phyloP scores from a whole-genome alignment of 345 rosid species.

The Eucalyptus marginata region DNA sequence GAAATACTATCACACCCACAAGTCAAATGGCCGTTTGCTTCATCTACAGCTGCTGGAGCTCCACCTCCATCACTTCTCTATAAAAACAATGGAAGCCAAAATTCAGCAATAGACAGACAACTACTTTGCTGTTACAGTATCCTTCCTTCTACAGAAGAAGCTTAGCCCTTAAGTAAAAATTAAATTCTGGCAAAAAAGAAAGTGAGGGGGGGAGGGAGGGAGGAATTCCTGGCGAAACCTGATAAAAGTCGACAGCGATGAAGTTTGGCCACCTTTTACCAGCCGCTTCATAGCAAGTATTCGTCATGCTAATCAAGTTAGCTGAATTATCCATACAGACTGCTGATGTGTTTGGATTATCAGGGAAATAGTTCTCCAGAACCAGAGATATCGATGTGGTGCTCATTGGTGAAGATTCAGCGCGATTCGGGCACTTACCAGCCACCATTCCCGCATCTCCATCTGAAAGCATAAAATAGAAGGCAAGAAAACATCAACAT shows the following conservation, averaged over 20 bases:
- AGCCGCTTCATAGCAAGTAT: constrained; percentile 59
- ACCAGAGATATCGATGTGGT: constrained; percentile 44
- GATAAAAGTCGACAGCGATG: constrained; percentile 87
- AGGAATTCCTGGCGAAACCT: constrained; percentile 23
- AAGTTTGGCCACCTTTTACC: constrained; percentile 96
- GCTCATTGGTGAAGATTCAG: constrained; percentile 61
- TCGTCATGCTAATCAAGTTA: constrained; percentile 50
- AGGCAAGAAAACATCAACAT: not conserved
- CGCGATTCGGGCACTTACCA: constrained; percentile 60
- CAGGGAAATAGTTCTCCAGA: constrained; percentile 65
- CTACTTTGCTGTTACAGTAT: not conserved
- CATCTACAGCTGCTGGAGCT: constrained; percentile 71
- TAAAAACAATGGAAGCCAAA: not conserved
- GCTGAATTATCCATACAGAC: constrained; percentile 76
- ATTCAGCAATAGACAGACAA: not conserved
- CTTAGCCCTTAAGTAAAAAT: not conserved
- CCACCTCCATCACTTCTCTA: constrained; percentile 94
- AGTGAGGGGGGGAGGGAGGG: not conserved
- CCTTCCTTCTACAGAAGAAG: not conserved
- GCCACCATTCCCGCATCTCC: constrained; percentile 67
- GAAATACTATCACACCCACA: constrained; percentile 78
- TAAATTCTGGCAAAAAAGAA: not conserved
- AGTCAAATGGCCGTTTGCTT: constrained; percentile 82
- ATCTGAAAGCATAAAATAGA: constrained; percentile 30
- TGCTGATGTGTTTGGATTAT: constrained; percentile 44